phyloP scores from a whole-genome alignment of 2,329 filamentous ascomycete species.

The Dactylellina parvicollis region DNA sequence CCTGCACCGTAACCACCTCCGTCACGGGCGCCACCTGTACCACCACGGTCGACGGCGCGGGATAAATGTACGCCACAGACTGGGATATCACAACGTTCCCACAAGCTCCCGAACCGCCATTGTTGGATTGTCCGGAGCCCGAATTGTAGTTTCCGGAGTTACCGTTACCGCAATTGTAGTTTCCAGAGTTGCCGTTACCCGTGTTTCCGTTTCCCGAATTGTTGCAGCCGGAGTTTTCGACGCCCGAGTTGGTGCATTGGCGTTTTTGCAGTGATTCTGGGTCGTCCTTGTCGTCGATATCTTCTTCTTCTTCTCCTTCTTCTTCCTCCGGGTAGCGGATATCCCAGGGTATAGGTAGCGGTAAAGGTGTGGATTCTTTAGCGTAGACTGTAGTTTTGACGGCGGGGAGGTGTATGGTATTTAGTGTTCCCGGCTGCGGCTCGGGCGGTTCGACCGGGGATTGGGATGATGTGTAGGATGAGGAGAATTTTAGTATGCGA shows the following conservation, averaged over 20 bases:
- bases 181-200: constrained; percentile 45
- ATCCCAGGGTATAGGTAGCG: constrained; percentile 36
- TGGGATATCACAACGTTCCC: constrained; percentile 47
- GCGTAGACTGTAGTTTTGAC: constrained; percentile 43
- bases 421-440: constrained; percentile 21
- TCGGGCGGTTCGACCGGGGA: too few species aligned
- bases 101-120: constrained; percentile 32
- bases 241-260: constrained; percentile 47
- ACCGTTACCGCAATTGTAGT: constrained; percentile 51
- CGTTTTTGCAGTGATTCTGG: too few species aligned
- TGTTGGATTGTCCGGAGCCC: constrained; percentile 28
- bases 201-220: constrained; percentile 42
- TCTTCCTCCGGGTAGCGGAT: constrained; percentile 48
- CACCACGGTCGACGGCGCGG: constrained; percentile 37
- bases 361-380: constrained; percentile 40
- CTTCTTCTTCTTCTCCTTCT: constrained; percentile 17
- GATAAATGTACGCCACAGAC: constrained; percentile 41
- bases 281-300: too few species aligned
- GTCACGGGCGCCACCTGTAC: constrained; percentile 42
- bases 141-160: constrained; percentile 49
- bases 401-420: constrained; percentile 41
- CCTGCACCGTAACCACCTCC: constrained; percentile 21
- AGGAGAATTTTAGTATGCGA: constrained; percentile 21
- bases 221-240: constrained; percentile 31
- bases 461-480: constrained; percentile 8